Percentiles rank a stretch among this genome's conserved stretches.
Evolutionary conservation across 768 basidiomycete genomes (phyloP).

Genomic region (Boletus subparvulus): DNA sequence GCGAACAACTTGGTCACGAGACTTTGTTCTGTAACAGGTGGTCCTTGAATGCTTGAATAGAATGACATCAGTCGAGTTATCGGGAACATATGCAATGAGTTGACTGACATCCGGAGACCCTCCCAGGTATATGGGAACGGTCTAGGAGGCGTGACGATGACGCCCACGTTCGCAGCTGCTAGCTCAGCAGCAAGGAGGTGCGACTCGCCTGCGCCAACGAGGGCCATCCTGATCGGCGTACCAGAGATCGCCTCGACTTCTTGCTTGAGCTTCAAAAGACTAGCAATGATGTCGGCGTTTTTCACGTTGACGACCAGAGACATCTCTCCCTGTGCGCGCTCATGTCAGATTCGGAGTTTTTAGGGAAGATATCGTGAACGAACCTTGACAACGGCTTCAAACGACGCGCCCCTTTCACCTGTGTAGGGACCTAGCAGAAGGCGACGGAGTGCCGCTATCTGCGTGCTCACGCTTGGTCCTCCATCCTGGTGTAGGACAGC

Average conservation of each 20-base stretch:
- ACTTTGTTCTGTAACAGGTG: conserved; percentile 63
- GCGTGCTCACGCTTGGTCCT: conserved; percentile 56
- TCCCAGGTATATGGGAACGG: conserved; percentile 72
- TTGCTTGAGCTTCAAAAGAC: conserved; percentile 58
- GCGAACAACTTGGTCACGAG: conserved; percentile 60
- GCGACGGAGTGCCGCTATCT: conserved; percentile 54
- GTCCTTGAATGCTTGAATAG: conserved; percentile 56
- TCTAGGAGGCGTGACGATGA: conserved; percentile 63
- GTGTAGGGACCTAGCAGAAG: conserved; percentile 39
- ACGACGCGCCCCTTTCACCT: conserved; percentile 29
- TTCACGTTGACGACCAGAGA: conserved; percentile 67
- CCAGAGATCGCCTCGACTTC: conserved; percentile 45
- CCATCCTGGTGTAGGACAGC: conserved; percentile 31
- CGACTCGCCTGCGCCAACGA: conserved; percentile 60
- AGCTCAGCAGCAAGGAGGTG: conserved; percentile 45
- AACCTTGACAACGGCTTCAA: conserved; percentile 40
- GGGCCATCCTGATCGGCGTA: conserved; percentile 42
- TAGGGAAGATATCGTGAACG: not conserved
- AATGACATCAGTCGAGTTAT: not conserved
- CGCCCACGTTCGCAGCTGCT: conserved; percentile 60
- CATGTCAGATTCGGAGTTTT: conserved; percentile 7
- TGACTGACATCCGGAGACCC: conserved; percentile 55
- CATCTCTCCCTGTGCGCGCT: conserved; percentile 45
- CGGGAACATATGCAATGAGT: not conserved
- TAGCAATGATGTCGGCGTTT: conserved; percentile 75